phyloP scores from a whole-genome alignment of 345 rosid species.

The Aquilaria sinensis region DNA sequence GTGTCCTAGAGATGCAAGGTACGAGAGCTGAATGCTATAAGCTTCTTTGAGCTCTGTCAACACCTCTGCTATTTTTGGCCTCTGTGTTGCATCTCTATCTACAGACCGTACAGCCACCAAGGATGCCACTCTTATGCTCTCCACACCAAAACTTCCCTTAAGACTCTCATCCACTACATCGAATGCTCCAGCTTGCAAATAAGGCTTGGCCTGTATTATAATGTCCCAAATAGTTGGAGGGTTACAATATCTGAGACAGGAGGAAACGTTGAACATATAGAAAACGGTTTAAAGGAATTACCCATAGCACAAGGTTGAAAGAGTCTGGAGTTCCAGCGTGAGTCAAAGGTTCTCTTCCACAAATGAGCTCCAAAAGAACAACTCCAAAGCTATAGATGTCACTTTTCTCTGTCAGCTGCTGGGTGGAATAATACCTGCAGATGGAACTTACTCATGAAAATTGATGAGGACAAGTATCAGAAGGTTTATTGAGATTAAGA shows the following conservation, averaged over 20 bases:
- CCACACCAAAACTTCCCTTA: constrained; percentile 53
- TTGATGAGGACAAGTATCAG: neutral
- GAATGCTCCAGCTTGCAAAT: constrained; percentile 82
- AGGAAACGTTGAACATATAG: neutral
- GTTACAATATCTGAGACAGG: neutral
- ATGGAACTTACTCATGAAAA: neutral
- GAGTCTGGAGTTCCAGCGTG: constrained; percentile 84
- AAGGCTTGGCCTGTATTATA: constrained; percentile 69
- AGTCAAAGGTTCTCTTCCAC: constrained; percentile 83
- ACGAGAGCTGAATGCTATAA: constrained; percentile 66
- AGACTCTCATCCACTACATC: constrained; percentile 74
- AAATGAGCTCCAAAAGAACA: constrained; percentile 83
- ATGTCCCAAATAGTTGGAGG: neutral
- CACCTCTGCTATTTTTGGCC: constrained; percentile 59
- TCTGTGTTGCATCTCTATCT: constrained; percentile 69
- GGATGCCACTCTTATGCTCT: constrained; percentile 69
- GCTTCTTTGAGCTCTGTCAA: constrained; percentile 75
- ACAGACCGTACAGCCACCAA: constrained; percentile 54
- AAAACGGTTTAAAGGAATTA: constrained; percentile 13
- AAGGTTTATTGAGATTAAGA: neutral
- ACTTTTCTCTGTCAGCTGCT: constrained; percentile 88
- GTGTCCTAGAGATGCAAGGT: constrained; percentile 56
- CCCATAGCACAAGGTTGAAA: constrained; percentile 94
- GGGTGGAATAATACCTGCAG: constrained; percentile 77
- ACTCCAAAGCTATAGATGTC: constrained; percentile 93